Percentiles rank a stretch among this genome's conserved stretches.
These are phyloP conservation scores for Auricularia auricula-judae DNA, from an alignment of 768 basidiomycete genomes.

Conservation along the genomic window DNA sequence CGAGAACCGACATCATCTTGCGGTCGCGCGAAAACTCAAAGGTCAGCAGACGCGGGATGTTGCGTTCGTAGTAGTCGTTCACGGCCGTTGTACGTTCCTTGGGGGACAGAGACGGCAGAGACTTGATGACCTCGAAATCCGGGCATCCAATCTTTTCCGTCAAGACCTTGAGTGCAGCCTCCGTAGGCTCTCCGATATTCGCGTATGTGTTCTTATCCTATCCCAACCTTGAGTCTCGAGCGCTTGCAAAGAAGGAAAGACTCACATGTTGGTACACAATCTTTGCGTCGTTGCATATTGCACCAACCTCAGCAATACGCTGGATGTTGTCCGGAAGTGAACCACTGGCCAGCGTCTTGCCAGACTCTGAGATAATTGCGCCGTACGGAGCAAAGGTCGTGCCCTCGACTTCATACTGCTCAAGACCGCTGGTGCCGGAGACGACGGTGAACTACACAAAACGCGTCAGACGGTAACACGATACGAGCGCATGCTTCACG, in stretches of 20 bases:
- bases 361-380: conserved; percentile 44
- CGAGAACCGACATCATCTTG: conserved; percentile 98
- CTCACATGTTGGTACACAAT: conserved; percentile 72
- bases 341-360: conserved; percentile 40
- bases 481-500: conserved; percentile 10
- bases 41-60: conserved; percentile 72
- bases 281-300: conserved; percentile 92
- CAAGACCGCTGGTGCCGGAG: conserved; percentile 33
- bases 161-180: conserved; percentile 90
- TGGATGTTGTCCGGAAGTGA: conserved; percentile 43
- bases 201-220: conserved; percentile 65
- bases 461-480: not conserved
- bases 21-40: conserved; percentile 98
- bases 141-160: conserved; percentile 86
- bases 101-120: conserved; percentile 45
- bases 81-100: conserved; percentile 67
- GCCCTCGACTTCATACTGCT: conserved; percentile 78
- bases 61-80: conserved; percentile 70
- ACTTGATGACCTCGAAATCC: conserved; percentile 44
- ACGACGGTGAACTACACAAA: conserved; percentile 60
- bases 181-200: conserved; percentile 93
- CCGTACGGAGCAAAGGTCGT: conserved; percentile 87
- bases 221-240: conserved; percentile 6
- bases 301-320: conserved; percentile 80
- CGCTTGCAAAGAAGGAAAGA: not conserved